Percentiles rank a stretch among this genome's conserved stretches.
phyloP scores from a whole-genome alignment of 225 moss, liverwort and hornwort species.

The Sphagnum contortum region DNA sequence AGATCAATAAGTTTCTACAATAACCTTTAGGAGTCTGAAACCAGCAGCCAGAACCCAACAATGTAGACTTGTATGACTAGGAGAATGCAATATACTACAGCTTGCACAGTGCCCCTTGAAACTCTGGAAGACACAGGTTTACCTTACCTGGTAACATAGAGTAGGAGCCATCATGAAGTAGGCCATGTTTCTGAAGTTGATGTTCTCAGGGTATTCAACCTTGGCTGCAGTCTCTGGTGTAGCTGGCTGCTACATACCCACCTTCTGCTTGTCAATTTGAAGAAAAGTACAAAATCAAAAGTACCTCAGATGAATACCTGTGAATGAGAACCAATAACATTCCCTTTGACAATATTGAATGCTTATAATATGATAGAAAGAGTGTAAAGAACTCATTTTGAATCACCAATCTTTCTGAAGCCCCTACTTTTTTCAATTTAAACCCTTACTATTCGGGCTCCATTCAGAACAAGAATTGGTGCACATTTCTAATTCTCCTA shows the following conservation, averaged over 20 bases:
- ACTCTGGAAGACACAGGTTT: neutral
- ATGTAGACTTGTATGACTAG: too few relatives aligned
- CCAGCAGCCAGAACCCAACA: too few relatives aligned
- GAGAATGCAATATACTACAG: neutral
- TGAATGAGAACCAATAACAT: too few relatives aligned
- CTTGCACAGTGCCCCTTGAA: too few relatives aligned
- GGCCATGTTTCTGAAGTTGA: constrained; percentile 49
- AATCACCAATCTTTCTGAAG: too few relatives aligned
- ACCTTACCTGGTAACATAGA: constrained; percentile 79
- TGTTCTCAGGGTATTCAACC: constrained; percentile 70
- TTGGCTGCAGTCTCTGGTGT: constrained; percentile 23
- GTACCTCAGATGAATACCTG: neutral
- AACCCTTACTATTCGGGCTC: too few relatives aligned
- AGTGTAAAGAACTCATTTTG: too few relatives aligned
- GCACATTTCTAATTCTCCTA: neutral
- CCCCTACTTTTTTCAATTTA: too few relatives aligned
- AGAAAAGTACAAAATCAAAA: neutral
- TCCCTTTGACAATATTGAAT: neutral
- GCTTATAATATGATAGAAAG: neutral
- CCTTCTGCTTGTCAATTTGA: neutral
- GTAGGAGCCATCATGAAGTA: constrained; percentile 95
- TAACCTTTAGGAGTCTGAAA: too few relatives aligned
- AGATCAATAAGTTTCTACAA: neutral
- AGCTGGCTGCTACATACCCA: constrained; percentile 36
- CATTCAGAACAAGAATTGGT: neutral